Conservation (phyloP, 352 stramenopile species). For the Nothophytophthora sp. region DNA sequence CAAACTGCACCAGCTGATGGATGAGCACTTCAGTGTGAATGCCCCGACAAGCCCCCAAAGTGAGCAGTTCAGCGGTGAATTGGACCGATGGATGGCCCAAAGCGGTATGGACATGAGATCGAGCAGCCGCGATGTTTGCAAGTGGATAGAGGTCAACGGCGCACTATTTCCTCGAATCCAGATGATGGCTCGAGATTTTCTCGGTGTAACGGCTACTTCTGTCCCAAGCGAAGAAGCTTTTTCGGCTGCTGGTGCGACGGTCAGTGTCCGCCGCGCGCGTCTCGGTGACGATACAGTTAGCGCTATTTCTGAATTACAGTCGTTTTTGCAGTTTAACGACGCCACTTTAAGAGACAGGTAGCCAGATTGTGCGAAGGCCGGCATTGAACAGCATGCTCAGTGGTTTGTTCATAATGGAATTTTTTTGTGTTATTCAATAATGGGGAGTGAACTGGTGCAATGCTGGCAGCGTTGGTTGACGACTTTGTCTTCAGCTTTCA, state of each 20-base stretch:
- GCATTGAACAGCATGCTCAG: no score
- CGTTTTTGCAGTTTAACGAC: constrained; percentile 12
- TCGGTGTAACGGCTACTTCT: constrained; percentile 18
- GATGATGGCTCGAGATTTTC: constrained; percentile 13
- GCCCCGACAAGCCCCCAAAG: not conserved
- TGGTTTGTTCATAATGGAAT: no score
- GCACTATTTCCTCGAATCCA: constrained; percentile 11
- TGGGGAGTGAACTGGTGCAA: no score
- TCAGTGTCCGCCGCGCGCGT: constrained; percentile 6
- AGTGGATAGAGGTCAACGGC: constrained; percentile 4
- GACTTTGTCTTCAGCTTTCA: no score
- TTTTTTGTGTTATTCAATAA: no score
- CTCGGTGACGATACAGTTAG: constrained; percentile 13
- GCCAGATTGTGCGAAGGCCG: no score
- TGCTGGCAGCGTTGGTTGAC: no score
- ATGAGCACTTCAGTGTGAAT: constrained; percentile 5
- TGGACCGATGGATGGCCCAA: constrained; percentile 8
- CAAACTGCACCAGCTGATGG: not conserved
- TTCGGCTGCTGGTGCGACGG: constrained; percentile 4
- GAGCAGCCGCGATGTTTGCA: constrained; percentile 7
- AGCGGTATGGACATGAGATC: constrained; percentile 6
- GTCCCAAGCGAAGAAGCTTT: constrained; percentile 17
- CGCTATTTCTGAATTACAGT: constrained; percentile 11
- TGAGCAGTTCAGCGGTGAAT: constrained; percentile 5
- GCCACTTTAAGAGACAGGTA: no score